A percentile compares a stretch with the other conserved stretches of the same genome.
Evolutionary conservation across 148 eudicot genomes (phyloP).

Genomic region (Euryodendron excelsum): DNA sequence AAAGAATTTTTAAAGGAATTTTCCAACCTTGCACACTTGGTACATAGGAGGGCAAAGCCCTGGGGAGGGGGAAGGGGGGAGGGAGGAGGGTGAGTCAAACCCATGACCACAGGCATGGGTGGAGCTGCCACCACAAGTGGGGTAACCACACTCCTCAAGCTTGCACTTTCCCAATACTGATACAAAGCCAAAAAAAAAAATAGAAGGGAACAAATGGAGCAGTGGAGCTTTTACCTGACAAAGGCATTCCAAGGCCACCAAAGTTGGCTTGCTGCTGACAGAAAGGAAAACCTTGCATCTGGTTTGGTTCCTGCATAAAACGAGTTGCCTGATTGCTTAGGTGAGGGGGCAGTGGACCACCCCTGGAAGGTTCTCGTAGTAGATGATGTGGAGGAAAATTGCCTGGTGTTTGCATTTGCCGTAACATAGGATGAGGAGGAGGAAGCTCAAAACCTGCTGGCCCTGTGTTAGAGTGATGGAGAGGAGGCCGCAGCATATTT

Average conservation of each 20-base stretch:
- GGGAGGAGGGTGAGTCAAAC: no score
- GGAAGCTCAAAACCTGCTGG: conserved; percentile 55
- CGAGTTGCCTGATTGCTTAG: conserved; percentile 42
- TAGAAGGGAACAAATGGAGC: conserved; percentile 1
- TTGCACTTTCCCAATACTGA: background rate
- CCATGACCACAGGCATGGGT: no score
- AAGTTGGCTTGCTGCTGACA: conserved; percentile 60
- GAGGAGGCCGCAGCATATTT: conserved; percentile 53
- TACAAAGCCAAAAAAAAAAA: background rate
- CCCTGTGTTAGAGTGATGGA: conserved; percentile 51
- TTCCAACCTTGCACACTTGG: no score
- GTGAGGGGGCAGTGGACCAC: conserved; percentile 46
- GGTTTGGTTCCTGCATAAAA: conserved; percentile 51
- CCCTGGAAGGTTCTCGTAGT: conserved; percentile 50
- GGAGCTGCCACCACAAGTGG: no score
- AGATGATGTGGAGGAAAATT: conserved; percentile 54
- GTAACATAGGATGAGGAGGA: conserved; percentile 50
- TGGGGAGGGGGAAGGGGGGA: no score
- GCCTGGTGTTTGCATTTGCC: conserved; percentile 64
- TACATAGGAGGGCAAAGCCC: no score
- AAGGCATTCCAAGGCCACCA: conserved; percentile 57
- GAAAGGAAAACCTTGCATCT: conserved; percentile 59
- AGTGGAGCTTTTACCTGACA: conserved; percentile 49
- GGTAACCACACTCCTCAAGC: no score
- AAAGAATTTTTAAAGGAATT: background rate